phyloP scores from a whole-genome alignment of 495 filamentous ascomycete species.

The Filosporella fistucella region DNA sequence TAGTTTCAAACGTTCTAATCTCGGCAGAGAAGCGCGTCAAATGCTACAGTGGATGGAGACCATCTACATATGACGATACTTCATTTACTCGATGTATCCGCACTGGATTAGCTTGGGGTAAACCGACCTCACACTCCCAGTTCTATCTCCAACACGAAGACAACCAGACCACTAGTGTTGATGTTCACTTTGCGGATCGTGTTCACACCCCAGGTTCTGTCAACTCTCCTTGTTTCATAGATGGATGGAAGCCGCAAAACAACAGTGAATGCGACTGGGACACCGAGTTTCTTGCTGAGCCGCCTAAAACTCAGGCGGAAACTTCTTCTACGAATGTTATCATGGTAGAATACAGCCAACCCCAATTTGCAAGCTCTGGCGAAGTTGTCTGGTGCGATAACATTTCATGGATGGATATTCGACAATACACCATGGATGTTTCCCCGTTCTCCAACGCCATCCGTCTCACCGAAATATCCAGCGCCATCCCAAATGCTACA shows the following conservation, averaged over 20 bases:
- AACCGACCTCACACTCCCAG: background rate
- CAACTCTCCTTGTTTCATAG: background rate
- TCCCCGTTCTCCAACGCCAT: slow-evolving; percentile 1
- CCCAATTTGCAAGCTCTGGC: background rate
- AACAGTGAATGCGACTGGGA: background rate
- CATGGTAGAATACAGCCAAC: background rate
- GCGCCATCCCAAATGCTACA: background rate
- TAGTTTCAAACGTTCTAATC: background rate
- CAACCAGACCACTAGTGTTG: background rate
- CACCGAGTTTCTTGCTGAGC: background rate
- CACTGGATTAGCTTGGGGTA: background rate
- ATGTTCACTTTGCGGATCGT: background rate
- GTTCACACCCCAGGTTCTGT: background rate
- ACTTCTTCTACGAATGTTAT: background rate
- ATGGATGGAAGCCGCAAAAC: background rate
- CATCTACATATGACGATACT: background rate
- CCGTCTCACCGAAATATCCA: background rate
- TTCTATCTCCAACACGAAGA: background rate
- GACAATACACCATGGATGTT: background rate
- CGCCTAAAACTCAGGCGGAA: background rate
- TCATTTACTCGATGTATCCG: background rate
- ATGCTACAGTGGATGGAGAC: slow-evolving; percentile 1
- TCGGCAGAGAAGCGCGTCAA: background rate
- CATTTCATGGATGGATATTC: background rate
- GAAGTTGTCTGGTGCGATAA: background rate